phyloP scores from a whole-genome alignment of 805 yeast genomes.

The Yamadazyma philogaea region DNA sequence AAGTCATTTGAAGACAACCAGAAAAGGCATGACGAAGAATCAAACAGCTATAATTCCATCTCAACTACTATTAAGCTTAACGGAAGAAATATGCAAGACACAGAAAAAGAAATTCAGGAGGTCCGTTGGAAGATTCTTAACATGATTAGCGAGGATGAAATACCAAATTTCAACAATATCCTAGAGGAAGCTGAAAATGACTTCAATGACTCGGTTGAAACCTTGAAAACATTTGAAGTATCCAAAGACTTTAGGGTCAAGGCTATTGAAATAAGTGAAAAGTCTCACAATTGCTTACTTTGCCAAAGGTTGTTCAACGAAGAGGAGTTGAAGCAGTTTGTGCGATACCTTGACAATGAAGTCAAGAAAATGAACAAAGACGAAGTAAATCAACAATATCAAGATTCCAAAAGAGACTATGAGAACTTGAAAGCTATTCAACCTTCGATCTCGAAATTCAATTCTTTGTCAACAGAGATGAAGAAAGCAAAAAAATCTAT shows the following conservation, averaged over 20 bases:
- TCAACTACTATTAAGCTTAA: conserved; percentile 5
- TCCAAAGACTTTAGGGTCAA: conserved; percentile 65
- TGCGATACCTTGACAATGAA: conserved; percentile 26
- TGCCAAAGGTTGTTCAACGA: conserved; percentile 67
- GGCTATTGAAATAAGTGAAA: conserved; percentile 63
- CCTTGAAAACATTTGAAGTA: conserved; percentile 64
- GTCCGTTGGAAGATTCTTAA: conserved; percentile 17
- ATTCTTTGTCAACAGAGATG: conserved; percentile 19
- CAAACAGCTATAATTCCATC: conserved; percentile 1
- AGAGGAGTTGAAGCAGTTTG: conserved; percentile 27
- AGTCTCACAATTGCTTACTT: conserved; percentile 59
- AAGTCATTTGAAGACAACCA: background rate
- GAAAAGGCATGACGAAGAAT: background rate
- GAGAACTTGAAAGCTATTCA: conserved; percentile 28
- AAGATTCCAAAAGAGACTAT: conserved; percentile 30
- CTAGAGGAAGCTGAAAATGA: conserved; percentile 59
- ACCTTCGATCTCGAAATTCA: conserved; percentile 25
- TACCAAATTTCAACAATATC: conserved; percentile 50
- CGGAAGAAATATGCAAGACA: background rate
- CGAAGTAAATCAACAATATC: conserved; percentile 28
- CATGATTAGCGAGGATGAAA: conserved; percentile 32
- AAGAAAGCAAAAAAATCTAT: conserved; percentile 3
- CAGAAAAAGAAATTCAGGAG: background rate
- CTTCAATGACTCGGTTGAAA: conserved; percentile 57
- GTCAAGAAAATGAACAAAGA: conserved; percentile 27